Conservation (phyloP, 2,329 filamentous ascomycete genomes). For the Emergomyces orientalis region DNA sequence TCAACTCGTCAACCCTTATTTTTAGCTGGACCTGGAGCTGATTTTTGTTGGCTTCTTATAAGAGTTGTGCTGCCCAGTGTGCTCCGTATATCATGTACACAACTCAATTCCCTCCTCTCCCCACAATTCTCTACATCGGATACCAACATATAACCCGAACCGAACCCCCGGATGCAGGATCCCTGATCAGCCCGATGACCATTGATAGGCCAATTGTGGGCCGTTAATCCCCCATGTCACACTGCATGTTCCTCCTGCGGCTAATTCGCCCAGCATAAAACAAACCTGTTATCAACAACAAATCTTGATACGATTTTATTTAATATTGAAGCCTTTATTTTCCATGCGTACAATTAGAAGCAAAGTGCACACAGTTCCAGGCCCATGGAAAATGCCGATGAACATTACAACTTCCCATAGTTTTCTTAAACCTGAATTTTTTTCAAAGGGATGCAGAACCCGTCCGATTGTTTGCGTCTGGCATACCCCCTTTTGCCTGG, state of each 20-base stretch:
- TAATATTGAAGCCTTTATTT: not conserved
- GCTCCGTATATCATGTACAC: not conserved
- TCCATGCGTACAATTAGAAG: not conserved
- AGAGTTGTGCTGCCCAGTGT: not conserved
- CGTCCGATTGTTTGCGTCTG: not conserved
- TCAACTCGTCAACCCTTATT: not conserved
- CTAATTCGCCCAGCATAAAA: not conserved
- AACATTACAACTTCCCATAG: not conserved
- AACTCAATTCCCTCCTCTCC: not conserved
- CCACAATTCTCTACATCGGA: not conserved
- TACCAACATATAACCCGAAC: no score
- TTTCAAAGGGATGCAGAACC: no score
- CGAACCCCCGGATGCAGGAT: not conserved
- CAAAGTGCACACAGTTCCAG: not conserved
- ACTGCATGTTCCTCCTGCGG: not conserved
- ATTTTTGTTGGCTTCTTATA: not conserved
- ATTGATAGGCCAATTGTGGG: not conserved
- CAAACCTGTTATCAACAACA: not conserved
- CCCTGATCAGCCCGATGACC: not conserved
- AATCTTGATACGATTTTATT: not conserved
- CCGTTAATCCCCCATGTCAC: not conserved
- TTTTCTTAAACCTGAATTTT: not conserved
- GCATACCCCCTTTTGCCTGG: not conserved
- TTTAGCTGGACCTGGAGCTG: not conserved
- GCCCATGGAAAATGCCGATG: not conserved